phyloP scores from a whole-genome alignment of 2,329 filamentous ascomycete species.

The Talaromyces piceae region DNA sequence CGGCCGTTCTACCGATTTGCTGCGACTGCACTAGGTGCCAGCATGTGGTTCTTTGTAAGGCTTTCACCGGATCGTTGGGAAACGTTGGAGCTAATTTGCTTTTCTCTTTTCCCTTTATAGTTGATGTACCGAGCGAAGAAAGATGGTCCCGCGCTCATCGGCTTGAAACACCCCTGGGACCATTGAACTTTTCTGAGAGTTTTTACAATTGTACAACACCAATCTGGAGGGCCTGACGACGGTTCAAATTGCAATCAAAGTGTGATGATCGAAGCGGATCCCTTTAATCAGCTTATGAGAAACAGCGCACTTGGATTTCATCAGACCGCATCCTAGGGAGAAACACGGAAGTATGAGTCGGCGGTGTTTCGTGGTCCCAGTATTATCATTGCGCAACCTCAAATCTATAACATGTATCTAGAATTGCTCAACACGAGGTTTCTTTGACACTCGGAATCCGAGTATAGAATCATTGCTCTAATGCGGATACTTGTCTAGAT shows the following conservation, averaged over 20 bases:
- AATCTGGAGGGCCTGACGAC: neutral
- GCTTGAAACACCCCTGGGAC: slow-evolving; percentile 96
- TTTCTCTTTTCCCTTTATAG: slow-evolving; percentile 40
- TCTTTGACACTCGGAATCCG: neutral
- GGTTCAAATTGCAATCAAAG: neutral
- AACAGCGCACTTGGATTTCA: neutral
- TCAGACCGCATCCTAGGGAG: neutral
- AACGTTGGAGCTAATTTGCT: neutral
- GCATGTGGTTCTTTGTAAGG: slow-evolving; percentile 99
- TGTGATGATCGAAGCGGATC: neutral
- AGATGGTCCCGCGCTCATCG: slow-evolving; percentile 83
- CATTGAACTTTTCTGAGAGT: slow-evolving; percentile 51
- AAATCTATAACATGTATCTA: neutral
- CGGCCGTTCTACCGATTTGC: slow-evolving; percentile 73
- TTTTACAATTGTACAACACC: neutral
- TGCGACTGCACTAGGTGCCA: slow-evolving; percentile 79
- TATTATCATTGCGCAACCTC: neutral
- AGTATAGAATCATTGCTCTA: neutral
- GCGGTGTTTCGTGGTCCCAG: neutral
- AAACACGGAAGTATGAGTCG: neutral
- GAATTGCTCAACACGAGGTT: neutral
- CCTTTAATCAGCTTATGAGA: neutral
- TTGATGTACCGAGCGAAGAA: slow-evolving; percentile 95
- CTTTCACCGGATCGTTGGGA: neutral
- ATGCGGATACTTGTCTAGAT: neutral